phyloP scores from a whole-genome alignment of 306 rosid species.

The Acacia acuminata region DNA sequence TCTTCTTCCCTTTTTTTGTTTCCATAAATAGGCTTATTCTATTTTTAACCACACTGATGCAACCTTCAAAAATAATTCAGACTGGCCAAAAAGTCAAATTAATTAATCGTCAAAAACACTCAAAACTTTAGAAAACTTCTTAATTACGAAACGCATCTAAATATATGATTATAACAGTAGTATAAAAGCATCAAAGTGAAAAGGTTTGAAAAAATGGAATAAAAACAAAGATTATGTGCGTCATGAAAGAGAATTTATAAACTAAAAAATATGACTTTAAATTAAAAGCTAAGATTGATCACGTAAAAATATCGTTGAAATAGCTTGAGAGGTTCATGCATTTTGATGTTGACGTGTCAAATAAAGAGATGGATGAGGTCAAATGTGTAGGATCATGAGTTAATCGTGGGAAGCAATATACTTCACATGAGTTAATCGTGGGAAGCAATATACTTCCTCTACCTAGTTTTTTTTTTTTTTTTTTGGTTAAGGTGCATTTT shows the following conservation, averaged over 20 bases:
- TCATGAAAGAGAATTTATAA: neutral
- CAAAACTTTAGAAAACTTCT: neutral
- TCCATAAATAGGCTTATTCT: neutral
- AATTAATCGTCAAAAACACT: neutral
- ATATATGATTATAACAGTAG: neutral
- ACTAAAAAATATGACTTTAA: neutral
- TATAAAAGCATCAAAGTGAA: neutral
- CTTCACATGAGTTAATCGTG: too few relatives aligned
- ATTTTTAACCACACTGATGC: neutral
- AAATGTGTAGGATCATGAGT: neutral
- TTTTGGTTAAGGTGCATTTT: too few relatives aligned
- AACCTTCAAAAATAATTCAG: neutral
- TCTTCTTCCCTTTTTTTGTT: too few relatives aligned
- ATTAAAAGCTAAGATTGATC: neutral
- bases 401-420: neutral
- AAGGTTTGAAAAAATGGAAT: neutral
- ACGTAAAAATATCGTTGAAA: too few relatives aligned
- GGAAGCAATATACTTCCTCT: too few relatives aligned
- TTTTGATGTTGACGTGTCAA: neutral
- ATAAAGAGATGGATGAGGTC: neutral
- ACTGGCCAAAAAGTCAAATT: neutral
- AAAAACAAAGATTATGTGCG: neutral
- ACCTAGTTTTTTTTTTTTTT: too few relatives aligned
- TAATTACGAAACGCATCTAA: neutral
- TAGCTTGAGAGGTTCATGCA: constrained; percentile 3